A percentile compares a stretch with the other conserved stretches of the same genome.
phyloP scores from a whole-genome alignment of 192 early-diverging fungal species.

The Rhizophagus sp. region DNA sequence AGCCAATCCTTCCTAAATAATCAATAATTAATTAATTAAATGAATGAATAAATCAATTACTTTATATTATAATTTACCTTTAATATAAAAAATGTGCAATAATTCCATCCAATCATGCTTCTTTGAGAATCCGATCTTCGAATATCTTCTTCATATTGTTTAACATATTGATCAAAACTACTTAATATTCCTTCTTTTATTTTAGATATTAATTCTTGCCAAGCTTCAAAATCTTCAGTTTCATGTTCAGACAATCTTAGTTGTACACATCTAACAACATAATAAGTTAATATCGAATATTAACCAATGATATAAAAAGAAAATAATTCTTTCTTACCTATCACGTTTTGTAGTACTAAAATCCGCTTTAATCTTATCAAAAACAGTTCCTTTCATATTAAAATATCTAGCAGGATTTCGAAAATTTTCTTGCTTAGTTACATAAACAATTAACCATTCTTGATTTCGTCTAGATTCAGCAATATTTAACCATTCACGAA shows the following conservation, averaged over 20 bases:
- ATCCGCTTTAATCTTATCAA: conserved; percentile 87
- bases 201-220: conserved; percentile 70
- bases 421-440: conserved; percentile 55
- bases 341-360: conserved; percentile 70
- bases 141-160: conserved; percentile 88
- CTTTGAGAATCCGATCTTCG: conserved; percentile 87
- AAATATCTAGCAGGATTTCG: conserved; percentile 58
- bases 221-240: conserved; percentile 60
- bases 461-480: conserved; percentile 78
- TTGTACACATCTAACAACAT: conserved; percentile 44
- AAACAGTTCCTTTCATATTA: conserved; percentile 64
- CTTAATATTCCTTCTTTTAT: conserved; percentile 73
- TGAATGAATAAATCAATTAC: no score
- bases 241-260: conserved; percentile 52
- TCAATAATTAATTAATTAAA: not conserved
- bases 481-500: conserved; percentile 77
- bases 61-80: conserved; percentile 55
- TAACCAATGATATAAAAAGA: not conserved
- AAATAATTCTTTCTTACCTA: conserved; percentile 39
- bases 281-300: not conserved
- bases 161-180: conserved; percentile 76
- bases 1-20: conserved; percentile 73
- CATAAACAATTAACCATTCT: conserved; percentile 87
- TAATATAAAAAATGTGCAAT: conserved; percentile 94
- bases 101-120: conserved; percentile 98